Percentiles rank a stretch among this genome's conserved stretches.
Conservation (phyloP, 2,329 filamentous ascomycete genomes). For the Alternaria sp. region DNA sequence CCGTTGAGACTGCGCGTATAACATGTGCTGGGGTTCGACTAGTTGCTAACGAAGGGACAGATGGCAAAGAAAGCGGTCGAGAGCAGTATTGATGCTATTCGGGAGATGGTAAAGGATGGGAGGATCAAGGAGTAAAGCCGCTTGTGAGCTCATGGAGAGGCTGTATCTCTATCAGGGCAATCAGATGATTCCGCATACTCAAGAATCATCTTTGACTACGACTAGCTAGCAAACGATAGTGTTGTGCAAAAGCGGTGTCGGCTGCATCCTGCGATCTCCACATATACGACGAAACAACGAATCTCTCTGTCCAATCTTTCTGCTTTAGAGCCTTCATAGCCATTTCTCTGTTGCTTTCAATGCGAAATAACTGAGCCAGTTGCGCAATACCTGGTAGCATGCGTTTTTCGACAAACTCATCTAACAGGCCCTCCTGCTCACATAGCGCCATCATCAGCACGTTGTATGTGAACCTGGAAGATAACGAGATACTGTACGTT, state of each 20-base stretch:
- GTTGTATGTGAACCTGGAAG: constrained; percentile 2
- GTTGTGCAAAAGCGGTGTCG: background rate
- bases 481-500: background rate
- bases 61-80: constrained; percentile 54
- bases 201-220: background rate
- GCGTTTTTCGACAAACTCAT: constrained; percentile 2
- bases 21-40: background rate
- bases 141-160: background rate
- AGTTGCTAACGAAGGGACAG: constrained; percentile 19
- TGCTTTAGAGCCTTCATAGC: background rate
- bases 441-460: constrained; percentile 1
- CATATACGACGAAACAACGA: background rate
- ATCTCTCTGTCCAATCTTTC: background rate
- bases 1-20: background rate
- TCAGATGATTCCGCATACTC: background rate
- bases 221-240: background rate
- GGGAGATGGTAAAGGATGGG: constrained; percentile 52
- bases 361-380: background rate
- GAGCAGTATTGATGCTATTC: constrained; percentile 51
- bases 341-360: background rate
- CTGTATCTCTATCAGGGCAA: background rate
- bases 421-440: constrained; percentile 5
- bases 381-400: background rate
- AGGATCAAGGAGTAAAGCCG: constrained; percentile 28
- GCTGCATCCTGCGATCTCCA: background rate